A percentile compares a stretch with the other conserved stretches of the same genome.
These are phyloP conservation scores for Dalechampia spathulata DNA, from an alignment of 441 rosid genomes.

Conservation along the genomic window DNA sequence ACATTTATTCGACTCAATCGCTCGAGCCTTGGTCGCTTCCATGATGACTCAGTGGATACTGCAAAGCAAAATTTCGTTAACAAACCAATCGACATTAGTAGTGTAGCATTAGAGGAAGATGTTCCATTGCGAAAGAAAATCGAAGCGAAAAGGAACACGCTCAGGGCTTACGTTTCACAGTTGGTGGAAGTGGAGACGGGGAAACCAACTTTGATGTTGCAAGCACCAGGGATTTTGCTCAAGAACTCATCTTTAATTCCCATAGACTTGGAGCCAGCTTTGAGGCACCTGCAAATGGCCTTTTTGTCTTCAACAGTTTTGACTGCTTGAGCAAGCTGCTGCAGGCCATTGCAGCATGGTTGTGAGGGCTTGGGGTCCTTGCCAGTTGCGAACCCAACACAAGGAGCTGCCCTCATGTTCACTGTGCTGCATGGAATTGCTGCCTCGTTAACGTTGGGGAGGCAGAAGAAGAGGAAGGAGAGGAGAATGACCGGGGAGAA, in stretches of 20 bases:
- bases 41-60: background rate
- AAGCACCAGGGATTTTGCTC: constrained; percentile 27
- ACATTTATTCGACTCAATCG: background rate
- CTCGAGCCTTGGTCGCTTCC: background rate
- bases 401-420: constrained; percentile 20
- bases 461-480: constrained; percentile 12
- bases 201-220: constrained; percentile 36
- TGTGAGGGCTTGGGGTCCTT: constrained; percentile 13
- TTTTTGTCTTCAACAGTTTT: constrained; percentile 29
- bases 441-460: constrained; percentile 6
- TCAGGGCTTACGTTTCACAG: constrained; percentile 27
- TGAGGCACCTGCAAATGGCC: constrained; percentile 32
- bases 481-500: constrained; percentile 5
- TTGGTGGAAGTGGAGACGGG: constrained; percentile 23
- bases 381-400: constrained; percentile 27
- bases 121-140: too few species aligned
- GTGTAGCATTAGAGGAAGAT: too few species aligned
- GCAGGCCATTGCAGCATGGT: constrained; percentile 25
- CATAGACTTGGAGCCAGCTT: constrained; percentile 14
- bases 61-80: background rate
- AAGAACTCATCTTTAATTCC: constrained; percentile 28
- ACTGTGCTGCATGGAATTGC: constrained; percentile 21
- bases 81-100: background rate
- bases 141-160: too few species aligned
- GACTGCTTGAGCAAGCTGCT: constrained; percentile 19